These are phyloP conservation scores for Aspergillus uvarum DNA, from an alignment of 2,329 filamentous ascomycete species.

Conservation along the genomic window DNA sequence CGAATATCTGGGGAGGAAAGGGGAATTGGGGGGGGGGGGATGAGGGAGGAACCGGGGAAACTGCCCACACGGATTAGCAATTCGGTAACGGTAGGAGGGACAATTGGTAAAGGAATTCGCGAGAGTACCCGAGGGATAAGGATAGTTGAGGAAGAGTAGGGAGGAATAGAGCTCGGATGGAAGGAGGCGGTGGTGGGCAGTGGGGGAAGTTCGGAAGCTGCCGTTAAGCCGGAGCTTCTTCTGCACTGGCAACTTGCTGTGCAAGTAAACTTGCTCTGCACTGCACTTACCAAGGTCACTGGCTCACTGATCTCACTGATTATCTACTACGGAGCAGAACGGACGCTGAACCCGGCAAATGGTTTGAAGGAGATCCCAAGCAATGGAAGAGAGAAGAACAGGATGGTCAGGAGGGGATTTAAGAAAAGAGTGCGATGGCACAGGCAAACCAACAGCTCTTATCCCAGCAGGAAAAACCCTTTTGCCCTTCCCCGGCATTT, in stretches of 20 bases:
- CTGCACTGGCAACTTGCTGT: background rate
- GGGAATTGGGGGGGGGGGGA: conserved; percentile 14
- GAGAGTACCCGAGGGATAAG: conserved; percentile 33
- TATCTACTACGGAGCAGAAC: conserved; percentile 22
- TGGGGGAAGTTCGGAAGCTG: conserved; percentile 23
- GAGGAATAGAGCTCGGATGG: conserved; percentile 31
- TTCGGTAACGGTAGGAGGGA: conserved; percentile 10
- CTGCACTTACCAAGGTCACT: background rate
- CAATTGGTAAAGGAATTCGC: conserved; percentile 9
- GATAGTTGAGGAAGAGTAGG: conserved; percentile 1
- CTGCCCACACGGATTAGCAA: conserved; percentile 12
- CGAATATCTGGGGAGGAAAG: conserved; percentile 10
- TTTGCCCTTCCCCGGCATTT: conserved; percentile 16
- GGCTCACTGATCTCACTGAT: background rate
- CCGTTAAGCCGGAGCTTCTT: conserved; percentile 14
- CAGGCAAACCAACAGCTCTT: conserved; percentile 14
- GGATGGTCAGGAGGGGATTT: background rate
- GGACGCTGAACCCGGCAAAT: conserved; percentile 24
- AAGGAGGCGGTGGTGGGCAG: conserved; percentile 29
- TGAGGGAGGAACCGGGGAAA: conserved; percentile 12
- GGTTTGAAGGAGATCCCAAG: background rate
- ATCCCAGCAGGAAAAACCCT: conserved; percentile 29
- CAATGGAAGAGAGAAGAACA: conserved; percentile 14
- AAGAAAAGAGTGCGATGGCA: conserved; percentile 2
- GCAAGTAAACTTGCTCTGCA: background rate